A percentile compares a stretch with the other conserved stretches of the same genome.
Evolutionary conservation across 2,329 filamentous ascomycete genomes (phyloP).

Genomic region (Dactylellina haptotyla): DNA sequence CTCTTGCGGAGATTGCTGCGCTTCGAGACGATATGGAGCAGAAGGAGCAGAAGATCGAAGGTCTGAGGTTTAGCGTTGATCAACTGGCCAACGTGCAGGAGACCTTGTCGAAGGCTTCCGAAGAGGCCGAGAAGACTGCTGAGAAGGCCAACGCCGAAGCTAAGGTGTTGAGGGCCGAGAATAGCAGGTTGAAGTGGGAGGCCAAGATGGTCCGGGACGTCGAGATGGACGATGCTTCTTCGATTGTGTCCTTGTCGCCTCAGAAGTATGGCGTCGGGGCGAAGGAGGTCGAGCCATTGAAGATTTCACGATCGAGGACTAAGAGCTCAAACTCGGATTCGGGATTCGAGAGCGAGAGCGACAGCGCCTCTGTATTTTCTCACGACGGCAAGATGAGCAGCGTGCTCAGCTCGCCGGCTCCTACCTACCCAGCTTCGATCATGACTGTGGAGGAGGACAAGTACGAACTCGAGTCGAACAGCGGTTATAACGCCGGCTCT

Average conservation of each 20-base stretch:
- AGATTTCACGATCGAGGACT: conserved; percentile 12
- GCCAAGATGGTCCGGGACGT: conserved; percentile 28
- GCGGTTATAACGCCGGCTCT: too few species aligned
- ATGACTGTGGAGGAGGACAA: conserved; percentile 20
- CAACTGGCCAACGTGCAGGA: conserved; percentile 51
- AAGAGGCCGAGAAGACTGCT: conserved; percentile 38
- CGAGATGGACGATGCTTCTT: conserved; percentile 35
- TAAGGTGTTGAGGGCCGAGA: conserved; percentile 38
- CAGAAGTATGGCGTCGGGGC: conserved; percentile 28
- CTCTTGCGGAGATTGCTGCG: conserved; percentile 39
- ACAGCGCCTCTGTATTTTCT: conserved; percentile 47
- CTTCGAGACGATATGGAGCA: conserved; percentile 41
- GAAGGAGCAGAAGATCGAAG: conserved; percentile 48
- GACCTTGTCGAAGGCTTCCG: conserved; percentile 37
- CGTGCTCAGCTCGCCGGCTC: conserved; percentile 13
- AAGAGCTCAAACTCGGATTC: conserved; percentile 54
- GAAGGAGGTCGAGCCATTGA: conserved; percentile 12
- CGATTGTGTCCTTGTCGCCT: conserved; percentile 19
- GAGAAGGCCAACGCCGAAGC: conserved; percentile 42
- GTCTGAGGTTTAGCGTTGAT: conserved; percentile 39
- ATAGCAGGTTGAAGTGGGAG: conserved; percentile 39
- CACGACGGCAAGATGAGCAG: conserved; percentile 25
- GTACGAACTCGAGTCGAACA: conserved; percentile 15
- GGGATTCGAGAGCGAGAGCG: conserved; percentile 47
- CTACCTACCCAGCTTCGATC: conserved; percentile 22